A percentile compares a stretch with the other conserved stretches of the same genome.
phyloP scores from a whole-genome alignment of 805 yeast species.

The Lachancea cidri region DNA sequence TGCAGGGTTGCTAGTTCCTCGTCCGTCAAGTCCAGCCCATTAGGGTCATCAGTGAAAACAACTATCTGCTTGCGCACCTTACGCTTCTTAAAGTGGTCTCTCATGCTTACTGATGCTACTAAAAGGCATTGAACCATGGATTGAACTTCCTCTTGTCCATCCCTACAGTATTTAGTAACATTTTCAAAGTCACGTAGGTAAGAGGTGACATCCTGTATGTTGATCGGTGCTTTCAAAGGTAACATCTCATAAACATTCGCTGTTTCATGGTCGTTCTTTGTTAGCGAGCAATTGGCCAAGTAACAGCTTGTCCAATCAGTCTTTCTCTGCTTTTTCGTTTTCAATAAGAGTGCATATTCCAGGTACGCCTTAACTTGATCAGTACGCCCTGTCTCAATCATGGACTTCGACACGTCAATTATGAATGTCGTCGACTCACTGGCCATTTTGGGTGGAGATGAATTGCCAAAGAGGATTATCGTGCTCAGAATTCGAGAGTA shows the following conservation, averaged over 20 bases:
- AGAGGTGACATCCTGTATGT: conserved; percentile 8
- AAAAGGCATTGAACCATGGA: conserved; percentile 22
- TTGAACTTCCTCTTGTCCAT: conserved; percentile 3
- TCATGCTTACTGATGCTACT: conserved; percentile 21
- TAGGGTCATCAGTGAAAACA: conserved; percentile 24
- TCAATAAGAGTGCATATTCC: conserved; percentile 24
- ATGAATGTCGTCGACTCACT: conserved; percentile 26
- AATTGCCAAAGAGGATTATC: too few species aligned
- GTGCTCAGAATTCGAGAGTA: too few species aligned
- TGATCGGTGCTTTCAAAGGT: conserved; percentile 22
- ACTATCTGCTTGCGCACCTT: conserved; percentile 23
- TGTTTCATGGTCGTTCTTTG: conserved; percentile 17
- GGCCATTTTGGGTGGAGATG: conserved; percentile 8
- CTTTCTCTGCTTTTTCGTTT: conserved; percentile 25
- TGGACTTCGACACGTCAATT: conserved; percentile 22
- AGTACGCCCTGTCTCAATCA: conserved; percentile 13
- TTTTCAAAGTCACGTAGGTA: conserved; percentile 11
- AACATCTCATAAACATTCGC: conserved; percentile 19
- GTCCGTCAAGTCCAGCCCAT: conserved; percentile 21
- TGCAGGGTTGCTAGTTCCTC: conserved; percentile 21
- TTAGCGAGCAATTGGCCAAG: conserved; percentile 16
- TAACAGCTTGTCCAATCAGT: conserved; percentile 28
- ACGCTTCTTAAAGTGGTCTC: conserved; percentile 19
- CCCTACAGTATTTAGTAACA: conserved; percentile 4
- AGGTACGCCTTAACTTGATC: conserved; percentile 21